Evolutionary conservation across 441 rosid genomes (phyloP).

Genomic region (Bruguiera hainesii): DNA sequence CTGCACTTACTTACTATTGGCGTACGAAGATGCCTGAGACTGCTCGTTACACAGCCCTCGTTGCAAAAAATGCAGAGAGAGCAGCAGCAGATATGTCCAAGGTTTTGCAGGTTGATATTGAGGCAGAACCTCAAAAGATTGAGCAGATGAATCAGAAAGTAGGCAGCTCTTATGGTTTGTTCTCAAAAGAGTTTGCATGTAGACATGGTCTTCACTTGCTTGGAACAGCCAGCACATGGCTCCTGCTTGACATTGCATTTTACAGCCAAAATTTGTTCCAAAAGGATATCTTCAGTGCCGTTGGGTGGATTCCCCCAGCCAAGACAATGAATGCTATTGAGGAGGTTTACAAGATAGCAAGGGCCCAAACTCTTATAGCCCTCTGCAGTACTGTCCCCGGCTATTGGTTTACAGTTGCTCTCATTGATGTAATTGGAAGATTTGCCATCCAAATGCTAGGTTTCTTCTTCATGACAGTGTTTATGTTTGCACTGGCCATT

Average conservation of each 20-base stretch:
- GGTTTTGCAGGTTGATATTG: neutral
- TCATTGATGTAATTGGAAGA: slow-evolving; percentile 55
- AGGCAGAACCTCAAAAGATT: no score
- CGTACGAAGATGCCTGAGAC: neutral
- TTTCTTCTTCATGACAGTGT: slow-evolving; percentile 74
- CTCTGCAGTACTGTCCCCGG: slow-evolving; percentile 64
- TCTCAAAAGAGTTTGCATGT: neutral
- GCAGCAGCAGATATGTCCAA: neutral
- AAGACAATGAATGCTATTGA: slow-evolving; percentile 12
- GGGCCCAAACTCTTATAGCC: slow-evolving; percentile 61
- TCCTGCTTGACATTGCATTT: slow-evolving; percentile 10
- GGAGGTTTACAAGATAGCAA: slow-evolving; percentile 34
- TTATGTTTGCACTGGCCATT: slow-evolving; percentile 62
- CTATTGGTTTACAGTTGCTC: slow-evolving; percentile 62
- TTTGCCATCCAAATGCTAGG: slow-evolving; percentile 62
- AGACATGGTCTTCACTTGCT: slow-evolving; percentile 12
- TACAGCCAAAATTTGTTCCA: slow-evolving; percentile 6
- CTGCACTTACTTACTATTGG: neutral
- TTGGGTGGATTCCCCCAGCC: slow-evolving; percentile 3
- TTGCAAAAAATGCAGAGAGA: neutral
- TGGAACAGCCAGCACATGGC: slow-evolving; percentile 14
- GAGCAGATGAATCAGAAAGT: neutral
- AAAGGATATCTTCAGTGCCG: slow-evolving; percentile 7
- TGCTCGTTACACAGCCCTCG: neutral
- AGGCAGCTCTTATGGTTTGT: neutral